Conservation (phyloP, 2,329 filamentous ascomycete genomes). For the Talaromyces amestolkiae region DNA sequence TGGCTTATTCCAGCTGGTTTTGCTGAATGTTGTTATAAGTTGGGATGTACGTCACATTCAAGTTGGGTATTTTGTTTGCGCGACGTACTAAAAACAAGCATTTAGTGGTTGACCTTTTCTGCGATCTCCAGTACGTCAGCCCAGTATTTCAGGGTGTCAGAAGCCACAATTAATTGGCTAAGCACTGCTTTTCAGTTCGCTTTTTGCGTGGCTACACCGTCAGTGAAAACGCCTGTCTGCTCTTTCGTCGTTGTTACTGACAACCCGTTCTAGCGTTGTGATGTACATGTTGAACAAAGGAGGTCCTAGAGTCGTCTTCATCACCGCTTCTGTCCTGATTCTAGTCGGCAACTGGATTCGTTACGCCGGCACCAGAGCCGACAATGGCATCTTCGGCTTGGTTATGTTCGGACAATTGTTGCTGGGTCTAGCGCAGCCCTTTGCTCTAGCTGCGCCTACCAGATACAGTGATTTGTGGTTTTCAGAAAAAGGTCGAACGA, state of each 20-base stretch:
- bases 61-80: not conserved
- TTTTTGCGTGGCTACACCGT: conserved; percentile 71
- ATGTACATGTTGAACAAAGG: conserved; percentile 74
- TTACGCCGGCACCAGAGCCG: conserved; percentile 65
- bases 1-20: conserved; percentile 74
- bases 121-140: conserved; percentile 74
- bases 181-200: conserved; percentile 83
- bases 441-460: conserved; percentile 84
- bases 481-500: conserved; percentile 75
- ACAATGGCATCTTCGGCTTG: conserved; percentile 65
- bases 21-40: conserved; percentile 89
- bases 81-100: not conserved
- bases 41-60: conserved; percentile 74
- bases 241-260: not conserved
- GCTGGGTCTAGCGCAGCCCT: conserved; percentile 85
- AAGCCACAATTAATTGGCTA: conserved; percentile 86
- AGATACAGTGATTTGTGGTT: conserved; percentile 96
- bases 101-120: conserved; percentile 89
- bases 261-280: conserved; percentile 44
- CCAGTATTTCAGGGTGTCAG: conserved; percentile 69
- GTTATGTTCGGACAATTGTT: conserved; percentile 91
- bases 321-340: conserved; percentile 68
- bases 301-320: conserved; percentile 75
- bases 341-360: conserved; percentile 89
- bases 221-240: conserved; percentile 28